Conservation (phyloP, 371 early-diverging fungal species). For the Mortierella sp. region DNA sequence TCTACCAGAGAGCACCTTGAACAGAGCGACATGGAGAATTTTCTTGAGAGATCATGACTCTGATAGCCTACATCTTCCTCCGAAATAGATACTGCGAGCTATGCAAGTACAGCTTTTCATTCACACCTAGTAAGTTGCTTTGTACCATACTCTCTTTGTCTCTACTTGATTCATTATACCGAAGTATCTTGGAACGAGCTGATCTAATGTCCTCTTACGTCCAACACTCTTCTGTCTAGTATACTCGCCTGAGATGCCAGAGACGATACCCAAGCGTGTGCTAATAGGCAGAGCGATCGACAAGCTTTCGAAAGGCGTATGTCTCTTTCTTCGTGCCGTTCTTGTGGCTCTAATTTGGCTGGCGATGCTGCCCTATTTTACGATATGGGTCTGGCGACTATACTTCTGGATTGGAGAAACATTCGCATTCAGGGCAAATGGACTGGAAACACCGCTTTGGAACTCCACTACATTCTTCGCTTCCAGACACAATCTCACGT, state of each 20-base stretch:
- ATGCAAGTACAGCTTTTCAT: constrained; percentile 87
- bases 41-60: no score
- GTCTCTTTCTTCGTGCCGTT: constrained; percentile 53
- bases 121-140: constrained; percentile 78
- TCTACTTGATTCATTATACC: background rate
- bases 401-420: constrained; percentile 81
- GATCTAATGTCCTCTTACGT: no score
- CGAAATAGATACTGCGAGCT: constrained; percentile 90
- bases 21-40: no score
- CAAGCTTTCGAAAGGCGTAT: constrained; percentile 50
- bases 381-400: constrained; percentile 85
- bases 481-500: constrained; percentile 11
- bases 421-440: constrained; percentile 57
- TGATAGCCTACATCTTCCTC: no score
- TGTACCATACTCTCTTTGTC: background rate
- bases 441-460: constrained; percentile 42
- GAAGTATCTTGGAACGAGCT: background rate
- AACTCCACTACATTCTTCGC: constrained; percentile 38
- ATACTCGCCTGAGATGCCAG: constrained; percentile 83
- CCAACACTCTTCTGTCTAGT: constrained; percentile 57
- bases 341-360: constrained; percentile 85
- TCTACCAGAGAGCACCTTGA: no score
- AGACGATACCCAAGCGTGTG: constrained; percentile 65
- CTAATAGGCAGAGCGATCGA: constrained; percentile 61
- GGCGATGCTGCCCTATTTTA: constrained; percentile 83